A percentile compares a stretch with the other conserved stretches of the same genome.
phyloP scores from a whole-genome alignment of 768 basidiomycete genomes.

The Cystobasidium tubakii region DNA sequence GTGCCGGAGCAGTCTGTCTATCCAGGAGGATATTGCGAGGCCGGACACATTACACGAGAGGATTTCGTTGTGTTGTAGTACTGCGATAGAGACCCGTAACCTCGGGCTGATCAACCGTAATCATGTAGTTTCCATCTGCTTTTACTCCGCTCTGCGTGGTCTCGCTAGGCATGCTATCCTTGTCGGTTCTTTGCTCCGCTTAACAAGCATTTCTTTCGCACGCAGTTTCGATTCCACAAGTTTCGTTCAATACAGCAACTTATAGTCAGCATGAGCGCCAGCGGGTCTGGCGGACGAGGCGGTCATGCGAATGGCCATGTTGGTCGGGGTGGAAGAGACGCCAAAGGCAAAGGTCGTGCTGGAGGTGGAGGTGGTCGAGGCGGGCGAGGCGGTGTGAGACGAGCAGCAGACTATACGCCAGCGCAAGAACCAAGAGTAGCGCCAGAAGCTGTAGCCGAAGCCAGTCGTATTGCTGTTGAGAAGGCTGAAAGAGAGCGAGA shows the following conservation, averaged over 20 bases:
- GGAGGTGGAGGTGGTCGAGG: conserved; percentile 20
- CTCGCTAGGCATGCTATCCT: no score
- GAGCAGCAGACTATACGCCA: conserved; percentile 32
- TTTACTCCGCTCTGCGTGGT: no score
- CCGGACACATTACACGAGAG: no score
- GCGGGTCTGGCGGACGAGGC: conserved; percentile 5
- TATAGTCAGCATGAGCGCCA: not conserved
- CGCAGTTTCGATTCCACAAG: no score
- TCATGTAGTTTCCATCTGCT: no score
- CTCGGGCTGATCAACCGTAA: no score
- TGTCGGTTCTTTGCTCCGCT: not conserved
- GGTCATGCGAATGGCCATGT: not conserved
- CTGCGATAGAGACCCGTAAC: no score
- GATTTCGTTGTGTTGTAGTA: no score
- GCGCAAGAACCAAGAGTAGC: conserved; percentile 17
- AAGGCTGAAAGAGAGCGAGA: conserved; percentile 1
- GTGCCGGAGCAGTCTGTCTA: no score
- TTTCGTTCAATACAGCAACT: not conserved
- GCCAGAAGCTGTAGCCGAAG: conserved; percentile 26
- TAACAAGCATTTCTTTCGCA: not conserved
- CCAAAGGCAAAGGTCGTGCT: conserved; percentile 21
- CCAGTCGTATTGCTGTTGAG: conserved; percentile 1
- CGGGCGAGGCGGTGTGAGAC: conserved; percentile 12
- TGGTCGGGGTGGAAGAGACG: conserved; percentile 22
- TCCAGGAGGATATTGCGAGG: no score